A percentile compares a stretch with the other conserved stretches of the same genome.
phyloP scores from a whole-genome alignment of 2,329 filamentous ascomycete genomes.

The Fusarium sp. region DNA sequence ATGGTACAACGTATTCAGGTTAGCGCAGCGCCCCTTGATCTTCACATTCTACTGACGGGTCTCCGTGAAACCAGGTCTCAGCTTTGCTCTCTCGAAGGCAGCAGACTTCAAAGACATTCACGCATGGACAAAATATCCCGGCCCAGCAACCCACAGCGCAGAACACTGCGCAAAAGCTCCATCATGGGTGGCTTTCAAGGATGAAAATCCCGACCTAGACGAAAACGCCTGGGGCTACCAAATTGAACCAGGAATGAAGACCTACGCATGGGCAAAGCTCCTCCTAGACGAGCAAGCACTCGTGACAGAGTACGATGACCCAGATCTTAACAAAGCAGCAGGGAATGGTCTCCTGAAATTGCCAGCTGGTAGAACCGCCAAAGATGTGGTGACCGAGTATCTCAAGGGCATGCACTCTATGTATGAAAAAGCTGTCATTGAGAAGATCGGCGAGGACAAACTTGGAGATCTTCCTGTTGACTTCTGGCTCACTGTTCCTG shows the following conservation, averaged over 20 bases:
- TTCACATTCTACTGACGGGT: fast-evolving
- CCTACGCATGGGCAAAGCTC: not conserved
- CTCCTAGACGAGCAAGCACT: not conserved
- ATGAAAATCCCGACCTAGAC: not conserved
- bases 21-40: not conserved
- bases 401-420: not conserved
- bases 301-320: not conserved
- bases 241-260: not conserved
- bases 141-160: not conserved
- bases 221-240: not conserved
- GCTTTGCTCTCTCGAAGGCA: not conserved
- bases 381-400: not conserved
- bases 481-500: not conserved
- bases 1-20: not conserved
- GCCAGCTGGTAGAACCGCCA: not conserved
- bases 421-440: not conserved
- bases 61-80: not conserved
- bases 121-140: not conserved
- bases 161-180: not conserved
- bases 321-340: not conserved
- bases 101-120: constrained; percentile 5
- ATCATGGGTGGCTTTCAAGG: not conserved
- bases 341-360: not conserved
- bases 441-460: not conserved
- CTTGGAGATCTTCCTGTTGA: not conserved